These are phyloP conservation scores for Aspergillus pseudoglaucus DNA, from an alignment of 2,329 filamentous ascomycete genomes.

Conservation along the genomic window DNA sequence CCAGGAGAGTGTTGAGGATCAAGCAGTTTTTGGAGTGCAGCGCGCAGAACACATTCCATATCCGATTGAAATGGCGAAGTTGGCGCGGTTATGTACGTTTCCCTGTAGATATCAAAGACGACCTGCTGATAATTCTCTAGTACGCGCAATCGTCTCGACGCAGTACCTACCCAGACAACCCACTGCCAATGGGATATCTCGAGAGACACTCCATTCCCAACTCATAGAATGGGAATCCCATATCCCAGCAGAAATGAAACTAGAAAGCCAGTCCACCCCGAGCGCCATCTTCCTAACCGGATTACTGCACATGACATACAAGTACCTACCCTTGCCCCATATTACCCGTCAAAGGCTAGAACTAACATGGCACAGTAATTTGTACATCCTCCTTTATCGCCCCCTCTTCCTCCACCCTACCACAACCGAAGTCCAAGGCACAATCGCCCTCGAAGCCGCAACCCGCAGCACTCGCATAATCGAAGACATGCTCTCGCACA, in stretches of 20 bases:
- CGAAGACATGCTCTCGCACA: conserved; percentile 43
- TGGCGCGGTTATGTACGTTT: conserved; percentile 30
- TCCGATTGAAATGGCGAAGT: conserved; percentile 33
- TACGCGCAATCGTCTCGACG: conserved; percentile 27
- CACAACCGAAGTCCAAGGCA: conserved; percentile 27
- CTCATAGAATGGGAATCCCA: conserved; percentile 36
- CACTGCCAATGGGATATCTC: conserved; percentile 15
- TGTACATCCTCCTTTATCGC: conserved; percentile 42
- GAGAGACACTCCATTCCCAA: conserved; percentile 22
- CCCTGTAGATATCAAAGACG: background rate
- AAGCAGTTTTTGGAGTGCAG: conserved; percentile 24
- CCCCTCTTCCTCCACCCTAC: conserved; percentile 35
- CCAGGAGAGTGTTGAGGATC: conserved; percentile 19
- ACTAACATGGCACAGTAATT: conserved; percentile 25
- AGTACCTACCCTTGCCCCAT: conserved; percentile 20
- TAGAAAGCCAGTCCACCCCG: conserved; percentile 23
- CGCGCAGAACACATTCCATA: conserved; percentile 28
- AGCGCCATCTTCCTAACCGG: conserved; percentile 33
- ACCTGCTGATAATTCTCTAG: background rate
- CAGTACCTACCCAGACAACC: conserved; percentile 26
- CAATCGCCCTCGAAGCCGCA: conserved; percentile 41
- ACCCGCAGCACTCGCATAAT: conserved; percentile 42
- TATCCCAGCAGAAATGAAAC: conserved; percentile 29
- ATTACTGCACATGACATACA: conserved; percentile 42
- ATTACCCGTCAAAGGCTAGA: too few species aligned